A percentile compares a stretch with the other conserved stretches of the same genome.
These are phyloP conservation scores for Calonectria naviculata DNA, from an alignment of 2,329 filamentous ascomycete species.

Conservation along the genomic window DNA sequence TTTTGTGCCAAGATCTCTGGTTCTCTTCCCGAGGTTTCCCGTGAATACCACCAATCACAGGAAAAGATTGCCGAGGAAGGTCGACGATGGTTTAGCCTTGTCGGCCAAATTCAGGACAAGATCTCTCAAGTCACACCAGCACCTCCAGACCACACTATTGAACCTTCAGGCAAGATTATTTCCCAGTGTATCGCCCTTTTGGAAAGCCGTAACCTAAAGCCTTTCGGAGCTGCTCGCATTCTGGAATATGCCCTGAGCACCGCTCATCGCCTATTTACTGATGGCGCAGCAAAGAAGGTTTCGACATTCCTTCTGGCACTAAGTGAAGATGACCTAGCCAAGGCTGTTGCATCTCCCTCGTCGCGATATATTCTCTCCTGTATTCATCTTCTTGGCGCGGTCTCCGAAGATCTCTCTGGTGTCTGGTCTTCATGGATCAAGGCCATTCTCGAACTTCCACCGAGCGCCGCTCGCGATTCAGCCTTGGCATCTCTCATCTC, in stretches of 20 bases:
- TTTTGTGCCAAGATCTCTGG: conserved; percentile 76
- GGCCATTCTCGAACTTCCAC: conserved; percentile 50
- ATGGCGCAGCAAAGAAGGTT: conserved; percentile 47
- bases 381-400: conserved; percentile 66
- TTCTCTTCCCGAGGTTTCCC: conserved; percentile 85
- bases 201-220: conserved; percentile 64
- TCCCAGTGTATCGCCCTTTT: conserved; percentile 55
- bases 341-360: conserved; percentile 76
- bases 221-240: conserved; percentile 64
- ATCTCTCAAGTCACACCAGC: conserved; percentile 30
- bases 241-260: conserved; percentile 52
- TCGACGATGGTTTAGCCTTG: conserved; percentile 73
- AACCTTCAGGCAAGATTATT: conserved; percentile 45
- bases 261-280: conserved; percentile 54
- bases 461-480: conserved; percentile 35
- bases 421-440: conserved; percentile 60
- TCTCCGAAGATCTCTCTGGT: conserved; percentile 49
- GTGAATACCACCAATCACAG: conserved; percentile 80
- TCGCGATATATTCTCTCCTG: conserved; percentile 73
- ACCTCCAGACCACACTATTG: conserved; percentile 43
- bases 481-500: conserved; percentile 60
- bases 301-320: conserved; percentile 59
- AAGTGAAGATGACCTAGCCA: conserved; percentile 64
- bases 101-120: conserved; percentile 55
- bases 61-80: conserved; percentile 73